Evolutionary conservation across 352 stramenopile genomes (phyloP), one percentile per base, ranked within the genome.

Genomic region (Globisporangium okanoganense): DNA sequence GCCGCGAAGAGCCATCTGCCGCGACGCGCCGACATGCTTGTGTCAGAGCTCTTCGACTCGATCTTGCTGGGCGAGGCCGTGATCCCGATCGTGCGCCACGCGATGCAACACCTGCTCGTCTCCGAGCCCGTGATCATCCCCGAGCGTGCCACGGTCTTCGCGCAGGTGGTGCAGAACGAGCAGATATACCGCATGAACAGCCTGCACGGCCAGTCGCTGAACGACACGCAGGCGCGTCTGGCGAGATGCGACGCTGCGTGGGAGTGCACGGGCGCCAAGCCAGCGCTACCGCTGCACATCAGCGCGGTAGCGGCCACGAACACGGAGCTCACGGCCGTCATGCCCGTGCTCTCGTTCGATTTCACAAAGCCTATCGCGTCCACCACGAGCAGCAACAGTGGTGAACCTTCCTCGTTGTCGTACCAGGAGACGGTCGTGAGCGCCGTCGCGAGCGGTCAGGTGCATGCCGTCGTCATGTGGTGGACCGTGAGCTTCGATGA

Each of bases 11-110:
- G 63, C 10, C 75, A 92, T 53, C 51, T 94, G 48, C 84, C 82
- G 8, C 62, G 65, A 35, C 84, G 85, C 18, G 87, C 88, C 3
- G 91, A 97, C 55, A 83, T 98, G 70, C 73, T 97, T n/a, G 90
- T 98, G 41, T 97, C 90, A 9, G 92, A 98, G 75, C 81, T 97
- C 24, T 92, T 97, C 51, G 92, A 98, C 75, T 96, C 88, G 64
- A 78, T 92, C 2, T 63, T 98, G 48, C 79, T 98, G 25, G 87
- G 88, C 33, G 92, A 98, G 70, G 83, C 84, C 4, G 86, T 97
- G 47, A 69, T 97, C 13, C 83, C 87, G 25, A 91, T 91, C 16
- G 72, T 97, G 41, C 67, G 79, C 35, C 84, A 97, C 61, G 90
- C 90, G 16, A 72, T 78, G 61, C 53, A 77, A 38, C 75, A 90